Base-by-base conservation (phyloP, 768 basidiomycete genomes). In the Phylloporus arenicola region DNA sequence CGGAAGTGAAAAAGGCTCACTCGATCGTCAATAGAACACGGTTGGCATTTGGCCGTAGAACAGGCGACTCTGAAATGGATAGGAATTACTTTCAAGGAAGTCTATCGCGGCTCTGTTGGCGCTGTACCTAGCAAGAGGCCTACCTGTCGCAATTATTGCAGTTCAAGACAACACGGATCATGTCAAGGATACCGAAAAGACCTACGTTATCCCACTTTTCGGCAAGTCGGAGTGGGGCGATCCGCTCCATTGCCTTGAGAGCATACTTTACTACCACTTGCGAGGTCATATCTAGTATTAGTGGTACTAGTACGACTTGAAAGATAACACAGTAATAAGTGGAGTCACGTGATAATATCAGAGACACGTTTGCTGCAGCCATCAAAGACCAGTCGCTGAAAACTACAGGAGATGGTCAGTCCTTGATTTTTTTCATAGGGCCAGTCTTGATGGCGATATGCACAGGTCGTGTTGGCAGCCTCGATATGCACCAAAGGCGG, bases 181-280 rank as follows among this genome's bases (percentile, higher is more conserved):
- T 34, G 38, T 43, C 12, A 13, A 50, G 31, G 34, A 47, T 29
- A 39, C 16, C 38, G 47, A 17, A 50, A 47, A 12, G 33, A 71
- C 88, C 70, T 56, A 96, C 93, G 70, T 97, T 97, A 62, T 97
- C 94, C 92, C 94, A 97, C 54, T 78, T 81, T 57, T 88, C 92
- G 16, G 94, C 93, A 8, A 96, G 75, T 33, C 80, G 74, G 19
- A 92, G 76, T 3, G 94, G 94, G 1, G 93, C 92, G 55, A 96
- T 87, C 24, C 82, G 78, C 54, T 88, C 86, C 84, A 92, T 86
- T 0, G 84, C 82, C 38, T 71, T 75, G 57, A 77, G 79, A 11
- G 85, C 79, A 29, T 75, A 70, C 64, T 77, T 82, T 6, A 54
- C 50, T 22, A 60, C 40, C 2, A 57, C 19, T 10, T 53, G 51